Evolutionary conservation across 495 filamentous ascomycete species (phyloP).

Genomic region (Trypethelium eluteriae): DNA sequence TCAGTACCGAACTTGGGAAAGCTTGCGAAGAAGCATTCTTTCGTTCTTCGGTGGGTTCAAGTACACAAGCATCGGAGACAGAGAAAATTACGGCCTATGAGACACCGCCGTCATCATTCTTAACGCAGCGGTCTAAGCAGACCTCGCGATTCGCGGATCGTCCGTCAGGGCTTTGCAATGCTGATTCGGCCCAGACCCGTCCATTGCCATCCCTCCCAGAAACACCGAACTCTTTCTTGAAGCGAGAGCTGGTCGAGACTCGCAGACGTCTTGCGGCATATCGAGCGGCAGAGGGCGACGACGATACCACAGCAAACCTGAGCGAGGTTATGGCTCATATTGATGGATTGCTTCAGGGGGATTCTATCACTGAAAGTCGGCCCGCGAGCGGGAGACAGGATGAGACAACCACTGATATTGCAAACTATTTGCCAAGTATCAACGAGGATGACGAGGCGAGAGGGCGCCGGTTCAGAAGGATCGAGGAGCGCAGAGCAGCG

Average conservation of each 20-base stretch:
- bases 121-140: slow-evolving; percentile 40
- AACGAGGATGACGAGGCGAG: slow-evolving; percentile 35
- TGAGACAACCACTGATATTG: slow-evolving; percentile 24
- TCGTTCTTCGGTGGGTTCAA: slow-evolving; percentile 52
- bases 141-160: slow-evolving; percentile 38
- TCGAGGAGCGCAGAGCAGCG: slow-evolving; percentile 31
- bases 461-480: slow-evolving; percentile 19
- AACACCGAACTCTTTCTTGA: slow-evolving; percentile 42
- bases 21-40: slow-evolving; percentile 82
- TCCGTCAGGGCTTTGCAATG: slow-evolving; percentile 21
- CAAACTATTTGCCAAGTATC: slow-evolving; percentile 32
- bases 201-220: slow-evolving; percentile 37
- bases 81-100: slow-evolving; percentile 36
- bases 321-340: slow-evolving; percentile 54
- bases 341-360: slow-evolving; percentile 54
- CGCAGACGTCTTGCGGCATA: slow-evolving; percentile 47
- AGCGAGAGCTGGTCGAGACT: slow-evolving; percentile 49
- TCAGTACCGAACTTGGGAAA: slow-evolving; percentile 58
- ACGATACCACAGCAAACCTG: slow-evolving; percentile 38
- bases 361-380: slow-evolving; percentile 21
- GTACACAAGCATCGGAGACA: slow-evolving; percentile 36
- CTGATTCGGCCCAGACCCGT: slow-evolving; percentile 22
- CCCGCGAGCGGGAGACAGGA: slow-evolving; percentile 7
- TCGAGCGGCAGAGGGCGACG: slow-evolving; percentile 31
- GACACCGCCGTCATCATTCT: slow-evolving; percentile 38